These are phyloP conservation scores for Xerocomus amazonicus DNA, from an alignment of 1,284 basidiomycete species.

Conservation along the genomic window DNA sequence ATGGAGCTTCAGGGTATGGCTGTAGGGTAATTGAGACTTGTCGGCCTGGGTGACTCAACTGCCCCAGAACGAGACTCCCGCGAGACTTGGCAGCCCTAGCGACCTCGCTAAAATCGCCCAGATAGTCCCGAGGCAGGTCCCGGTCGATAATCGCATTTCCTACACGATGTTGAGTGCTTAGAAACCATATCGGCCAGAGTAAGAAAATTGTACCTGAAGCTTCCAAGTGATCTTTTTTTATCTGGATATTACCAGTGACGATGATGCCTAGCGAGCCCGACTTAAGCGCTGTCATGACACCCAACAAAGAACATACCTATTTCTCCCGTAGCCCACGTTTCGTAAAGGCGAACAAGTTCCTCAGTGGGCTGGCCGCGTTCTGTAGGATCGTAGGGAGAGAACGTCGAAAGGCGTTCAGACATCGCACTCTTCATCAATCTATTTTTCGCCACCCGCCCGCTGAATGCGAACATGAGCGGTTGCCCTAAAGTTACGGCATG, in stretches of 20 bases:
- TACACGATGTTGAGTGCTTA: conserved; percentile 7
- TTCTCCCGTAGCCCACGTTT: conserved; percentile 32
- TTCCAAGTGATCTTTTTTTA: conserved; percentile 33
- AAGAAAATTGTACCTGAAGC: conserved; percentile 25
- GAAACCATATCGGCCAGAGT: background rate
- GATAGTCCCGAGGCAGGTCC: conserved; percentile 27
- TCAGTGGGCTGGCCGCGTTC: conserved; percentile 34
- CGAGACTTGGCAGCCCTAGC: conserved; percentile 31
- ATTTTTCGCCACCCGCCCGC: conserved; percentile 29
- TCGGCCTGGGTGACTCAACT: conserved; percentile 33
- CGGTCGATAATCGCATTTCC: conserved; percentile 32
- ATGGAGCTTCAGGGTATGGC: conserved; percentile 33
- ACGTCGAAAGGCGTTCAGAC: conserved; percentile 34
- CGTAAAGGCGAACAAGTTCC: conserved; percentile 32
- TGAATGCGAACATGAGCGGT: conserved; percentile 29
- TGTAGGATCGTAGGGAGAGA: conserved; percentile 28
- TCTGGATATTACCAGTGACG: conserved; percentile 32
- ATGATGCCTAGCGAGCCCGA: conserved; percentile 25
- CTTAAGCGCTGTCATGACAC: conserved; percentile 1
- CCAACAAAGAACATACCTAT: conserved; percentile 24
- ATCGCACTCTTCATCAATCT: conserved; percentile 35
- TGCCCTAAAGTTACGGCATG: conserved; percentile 24
- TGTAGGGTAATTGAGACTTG: conserved; percentile 36
- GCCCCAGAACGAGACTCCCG: conserved; percentile 30
- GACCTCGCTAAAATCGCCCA: conserved; percentile 21